Base-by-base conservation (phyloP, 2,329 filamentous ascomycete genomes). In the Stemphylium vesicarium region DNA sequence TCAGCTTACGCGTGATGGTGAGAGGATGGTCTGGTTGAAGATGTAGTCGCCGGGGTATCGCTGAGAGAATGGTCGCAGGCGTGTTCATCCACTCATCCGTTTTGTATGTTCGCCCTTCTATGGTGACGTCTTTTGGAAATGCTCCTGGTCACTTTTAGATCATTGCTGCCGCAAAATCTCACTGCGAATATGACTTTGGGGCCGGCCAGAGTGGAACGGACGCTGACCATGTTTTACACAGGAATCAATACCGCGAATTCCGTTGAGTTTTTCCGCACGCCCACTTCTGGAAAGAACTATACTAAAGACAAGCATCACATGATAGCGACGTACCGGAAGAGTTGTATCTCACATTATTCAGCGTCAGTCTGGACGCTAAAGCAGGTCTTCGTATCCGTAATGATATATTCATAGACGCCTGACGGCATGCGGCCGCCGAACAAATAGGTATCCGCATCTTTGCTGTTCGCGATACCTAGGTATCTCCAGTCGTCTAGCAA, bases 11-110 rank as follows among this genome's bases (percentile, higher is more conserved):
- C 10, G 95, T 98, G 68, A 98, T 96, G 64, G 85, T 86, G 32
- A 99, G 83, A 20, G 95, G 95, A 71, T 99, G 95, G 76, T 96
- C 88, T 57, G 88, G 85, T 71, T 95, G 87, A n/a, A 96, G 84
- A 76, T 99, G 95, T n/a, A 99, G 82, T 50, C 85, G 87, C 58
- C 92, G 89, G 41, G 87, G 83, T 42, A 96, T 84, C 52, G 90
- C 86, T 18, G 86, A 81, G 42, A 92, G 79, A 59, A 99, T 93
- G 50, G 88, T 89, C 22, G 84, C 68, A 3, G 94, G 88, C 12
- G 90, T 83, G 76, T 99, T 99, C 76, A 89, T 95, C 90, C 92
- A 97, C 47, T 83, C 76, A 72, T 98, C 92, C 15, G 84, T 88
- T 15, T 78, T 71, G 74, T 92, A 92, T 9, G 76, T 78, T 58